Percentiles rank a stretch among this genome's conserved stretches.
These are phyloP conservation scores for Claviceps spartinae DNA, from an alignment of 2,329 filamentous ascomycete genomes.

Conservation along the genomic window DNA sequence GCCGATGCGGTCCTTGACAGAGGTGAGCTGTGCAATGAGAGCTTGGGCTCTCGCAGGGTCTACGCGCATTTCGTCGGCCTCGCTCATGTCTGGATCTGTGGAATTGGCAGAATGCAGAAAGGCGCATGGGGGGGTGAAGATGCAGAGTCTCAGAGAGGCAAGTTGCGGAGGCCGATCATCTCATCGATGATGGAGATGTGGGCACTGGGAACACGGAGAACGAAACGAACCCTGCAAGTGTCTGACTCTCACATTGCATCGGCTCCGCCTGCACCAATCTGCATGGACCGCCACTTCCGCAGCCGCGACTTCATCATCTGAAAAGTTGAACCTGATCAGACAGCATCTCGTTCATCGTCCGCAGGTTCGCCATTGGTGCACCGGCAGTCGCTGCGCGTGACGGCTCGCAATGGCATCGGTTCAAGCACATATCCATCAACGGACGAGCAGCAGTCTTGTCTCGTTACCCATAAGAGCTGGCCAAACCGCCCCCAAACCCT, in stretches of 20 bases:
- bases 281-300: too few relatives aligned
- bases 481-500: slow-evolving; percentile 25
- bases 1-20: slow-evolving; percentile 44
- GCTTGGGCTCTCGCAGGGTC: slow-evolving; percentile 46
- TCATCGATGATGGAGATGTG: too few relatives aligned
- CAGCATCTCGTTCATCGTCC: too few relatives aligned
- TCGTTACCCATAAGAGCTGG: slow-evolving; percentile 20
- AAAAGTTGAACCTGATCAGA: too few relatives aligned
- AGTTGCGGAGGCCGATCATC: not conserved
- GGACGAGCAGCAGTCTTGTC: slow-evolving; percentile 31
- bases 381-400: not conserved
- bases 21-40: slow-evolving; percentile 48
- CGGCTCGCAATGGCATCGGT: slow-evolving; percentile 17
- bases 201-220: too few relatives aligned
- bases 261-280: too few relatives aligned
- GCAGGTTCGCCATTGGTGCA: not conserved
- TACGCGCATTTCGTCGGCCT: slow-evolving; percentile 43
- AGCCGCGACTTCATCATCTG: too few relatives aligned
- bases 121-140: not conserved
- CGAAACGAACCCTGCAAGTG: too few relatives aligned
- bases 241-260: too few relatives aligned
- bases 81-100: slow-evolving; percentile 24
- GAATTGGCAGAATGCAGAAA: not conserved
- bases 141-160: not conserved
- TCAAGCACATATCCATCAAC: slow-evolving; percentile 23